A percentile compares a stretch with the other conserved stretches of the same genome.
These are phyloP conservation scores for Suillus subaureus DNA, from an alignment of 768 basidiomycete genomes.

Conservation along the genomic window DNA sequence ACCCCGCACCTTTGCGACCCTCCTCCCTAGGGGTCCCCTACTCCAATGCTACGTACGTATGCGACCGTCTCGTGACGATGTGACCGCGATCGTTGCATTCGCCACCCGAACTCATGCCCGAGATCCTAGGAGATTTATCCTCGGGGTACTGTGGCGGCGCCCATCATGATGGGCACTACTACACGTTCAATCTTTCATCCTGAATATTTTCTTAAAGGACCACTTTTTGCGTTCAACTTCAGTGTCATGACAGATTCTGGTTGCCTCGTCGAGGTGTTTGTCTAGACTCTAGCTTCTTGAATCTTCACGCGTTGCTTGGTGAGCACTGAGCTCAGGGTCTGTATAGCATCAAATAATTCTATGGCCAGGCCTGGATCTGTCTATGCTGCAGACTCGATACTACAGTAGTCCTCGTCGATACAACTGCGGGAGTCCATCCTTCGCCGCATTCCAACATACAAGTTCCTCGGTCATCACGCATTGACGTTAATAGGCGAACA, in stretches of 20 bases:
- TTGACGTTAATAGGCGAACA: conserved; percentile 24
- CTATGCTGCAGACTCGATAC: background rate
- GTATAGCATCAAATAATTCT: background rate
- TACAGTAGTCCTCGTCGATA: background rate
- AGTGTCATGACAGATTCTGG: background rate
- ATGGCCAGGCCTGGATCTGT: background rate
- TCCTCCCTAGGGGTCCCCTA: too few species aligned
- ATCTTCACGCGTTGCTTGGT: background rate
- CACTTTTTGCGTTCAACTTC: background rate
- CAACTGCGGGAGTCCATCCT: background rate
- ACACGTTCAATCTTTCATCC: background rate
- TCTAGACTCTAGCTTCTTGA: background rate
- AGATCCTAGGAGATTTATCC: background rate
- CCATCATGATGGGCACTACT: background rate
- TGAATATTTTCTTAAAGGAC: background rate
- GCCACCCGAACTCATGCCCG: background rate
- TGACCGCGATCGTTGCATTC: background rate
- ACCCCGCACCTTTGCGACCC: too few species aligned
- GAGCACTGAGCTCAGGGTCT: background rate
- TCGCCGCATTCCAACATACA: background rate
- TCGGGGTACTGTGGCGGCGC: too few species aligned
- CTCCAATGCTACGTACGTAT: background rate
- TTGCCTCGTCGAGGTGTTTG: background rate
- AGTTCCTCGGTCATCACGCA: conserved; percentile 3
- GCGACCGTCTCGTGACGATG: background rate